Evolutionary conservation across 2,329 filamentous ascomycete genomes (phyloP), one percentile per base, ranked within the genome.

Genomic region (Beauveria caledonica): DNA sequence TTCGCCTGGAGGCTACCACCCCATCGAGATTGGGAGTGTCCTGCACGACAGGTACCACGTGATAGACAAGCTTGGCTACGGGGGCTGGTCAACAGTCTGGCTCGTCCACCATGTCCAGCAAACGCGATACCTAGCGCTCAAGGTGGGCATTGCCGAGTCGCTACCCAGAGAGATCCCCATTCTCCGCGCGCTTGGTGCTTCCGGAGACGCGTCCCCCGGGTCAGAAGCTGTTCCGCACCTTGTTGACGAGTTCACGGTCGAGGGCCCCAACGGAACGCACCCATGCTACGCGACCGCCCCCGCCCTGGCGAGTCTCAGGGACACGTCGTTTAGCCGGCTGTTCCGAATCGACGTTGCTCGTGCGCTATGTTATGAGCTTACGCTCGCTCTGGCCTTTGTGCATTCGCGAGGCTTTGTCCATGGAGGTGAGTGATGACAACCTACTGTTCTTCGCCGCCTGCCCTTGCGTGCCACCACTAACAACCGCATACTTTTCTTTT

Each of bases 1-100:
- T 25, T 10, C 2, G 6, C 36, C 44, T 4, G 62, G 62, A 3
- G 55, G 55, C 11, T 64, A 58, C 27, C 60, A 63, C 50, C 63
- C 62, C 1, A 19, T 63, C 2, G 2, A 29, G 3, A 29, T 64
- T 23, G 62, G 62, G 6, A 48, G 62, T 5, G 23, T 39, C 1
- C 40, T 62, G 0, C 6, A 62, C 13, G 15, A 49, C 33, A 55
- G 62, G 39, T 66, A 64, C 40, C n/a, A 46, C 19, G 45, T 64
- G 1, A 36, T 66, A n/a, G 54, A 62, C 39, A 66, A 64, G 51
- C 23, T 65, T 1, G 63, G 64, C 23, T 51, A 54, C 13, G 63
- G 64, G 17, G 48, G 42, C 2, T 63, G 46, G 45, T 63, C 63
- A 5, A 62, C 60, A 4, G 56, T 61, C 33, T 65, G 63, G 63